A percentile compares a stretch with the other conserved stretches of the same genome.
phyloP scores from a whole-genome alignment of 192 early-diverging fungal species.

The Chytriomyces sp. region DNA sequence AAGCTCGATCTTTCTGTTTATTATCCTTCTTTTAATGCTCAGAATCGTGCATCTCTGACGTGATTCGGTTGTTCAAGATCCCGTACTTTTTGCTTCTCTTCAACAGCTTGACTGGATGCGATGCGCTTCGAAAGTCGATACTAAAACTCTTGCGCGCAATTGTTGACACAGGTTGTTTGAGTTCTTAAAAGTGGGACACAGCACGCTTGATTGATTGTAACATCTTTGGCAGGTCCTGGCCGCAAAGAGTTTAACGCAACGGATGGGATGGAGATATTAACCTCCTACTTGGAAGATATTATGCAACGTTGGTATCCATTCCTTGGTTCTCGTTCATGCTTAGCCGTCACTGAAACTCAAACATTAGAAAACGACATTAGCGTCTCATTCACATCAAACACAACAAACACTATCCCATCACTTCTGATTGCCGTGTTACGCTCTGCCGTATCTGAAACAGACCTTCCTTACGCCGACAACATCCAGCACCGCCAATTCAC shows the following conservation, averaged over 20 bases:
- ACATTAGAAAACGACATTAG: constrained; percentile 28
- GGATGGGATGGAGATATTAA: constrained; percentile 48
- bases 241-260: constrained; percentile 44
- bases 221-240: constrained; percentile 30
- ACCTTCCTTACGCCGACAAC: constrained; percentile 44
- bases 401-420: constrained; percentile 44
- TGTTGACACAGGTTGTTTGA: constrained; percentile 44
- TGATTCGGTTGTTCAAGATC: constrained; percentile 33
- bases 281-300: constrained; percentile 41
- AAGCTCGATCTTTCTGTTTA: neutral
- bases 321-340: neutral
- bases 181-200: neutral
- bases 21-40: neutral
- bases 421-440: constrained; percentile 54
- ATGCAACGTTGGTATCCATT: constrained; percentile 33
- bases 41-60: constrained; percentile 33
- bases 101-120: constrained; percentile 29
- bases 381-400: constrained; percentile 36
- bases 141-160: constrained; percentile 48
- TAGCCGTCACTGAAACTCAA: neutral
- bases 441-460: constrained; percentile 44
- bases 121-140: constrained; percentile 41
- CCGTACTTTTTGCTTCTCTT: constrained; percentile 36
- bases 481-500: constrained; percentile 33
- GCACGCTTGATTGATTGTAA: neutral